phyloP scores from a whole-genome alignment of 495 filamentous ascomycete genomes.

The Daldinia bambusicola region DNA sequence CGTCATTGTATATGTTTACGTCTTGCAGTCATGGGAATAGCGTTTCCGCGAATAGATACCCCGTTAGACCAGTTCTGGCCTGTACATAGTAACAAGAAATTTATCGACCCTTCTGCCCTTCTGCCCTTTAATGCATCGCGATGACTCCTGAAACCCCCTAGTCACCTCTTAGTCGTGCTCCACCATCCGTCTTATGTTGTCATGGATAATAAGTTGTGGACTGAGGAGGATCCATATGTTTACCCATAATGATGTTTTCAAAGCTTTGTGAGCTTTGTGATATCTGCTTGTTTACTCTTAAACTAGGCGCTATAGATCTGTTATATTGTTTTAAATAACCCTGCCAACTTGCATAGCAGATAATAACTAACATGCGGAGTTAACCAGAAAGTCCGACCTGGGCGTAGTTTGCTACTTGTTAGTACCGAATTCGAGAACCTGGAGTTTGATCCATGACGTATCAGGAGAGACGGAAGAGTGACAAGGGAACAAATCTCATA shows the following conservation, averaged over 20 bases:
- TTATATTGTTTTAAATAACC: too few species aligned
- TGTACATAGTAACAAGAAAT: background rate
- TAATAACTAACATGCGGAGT: background rate
- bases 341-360: background rate
- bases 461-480: background rate
- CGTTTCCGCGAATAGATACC: background rate
- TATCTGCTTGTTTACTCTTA: too few species aligned
- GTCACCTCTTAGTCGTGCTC: background rate
- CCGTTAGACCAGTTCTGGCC: background rate
- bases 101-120: background rate
- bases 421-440: constrained; percentile 1
- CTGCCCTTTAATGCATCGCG: background rate
- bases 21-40: background rate
- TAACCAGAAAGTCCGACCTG: background rate
- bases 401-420: background rate
- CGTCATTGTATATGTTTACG: background rate
- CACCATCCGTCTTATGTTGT: background rate
- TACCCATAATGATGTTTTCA: too few species aligned
- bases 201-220: background rate
- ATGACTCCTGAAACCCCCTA: background rate
- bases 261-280: too few species aligned
- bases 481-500: constrained; percentile 25
- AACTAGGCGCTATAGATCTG: too few species aligned
- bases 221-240: too few species aligned
- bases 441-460: constrained; percentile 25